A percentile compares a stretch with the other conserved stretches of the same genome.
Evolutionary conservation across 1,284 basidiomycete genomes (phyloP).

Genomic region (Volvariella surrecta): DNA sequence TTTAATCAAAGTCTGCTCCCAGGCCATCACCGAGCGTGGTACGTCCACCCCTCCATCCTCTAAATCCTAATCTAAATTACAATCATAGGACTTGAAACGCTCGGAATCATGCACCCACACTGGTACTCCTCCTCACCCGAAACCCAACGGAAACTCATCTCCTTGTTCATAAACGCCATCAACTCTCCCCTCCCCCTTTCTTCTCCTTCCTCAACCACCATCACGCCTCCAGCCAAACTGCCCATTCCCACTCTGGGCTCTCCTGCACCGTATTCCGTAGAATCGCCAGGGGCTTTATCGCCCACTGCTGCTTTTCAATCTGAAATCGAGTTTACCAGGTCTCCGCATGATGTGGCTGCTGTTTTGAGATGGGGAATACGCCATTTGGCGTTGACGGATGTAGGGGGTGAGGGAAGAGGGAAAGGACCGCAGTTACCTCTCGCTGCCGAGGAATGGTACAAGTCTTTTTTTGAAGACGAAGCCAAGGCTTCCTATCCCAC

Average conservation of each 20-base stretch:
- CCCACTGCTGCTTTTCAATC: conserved; percentile 44
- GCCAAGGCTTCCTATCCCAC: conserved; percentile 45
- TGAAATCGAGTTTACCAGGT: conserved; percentile 53
- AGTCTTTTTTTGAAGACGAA: conserved; percentile 49
- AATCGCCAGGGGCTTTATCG: no score
- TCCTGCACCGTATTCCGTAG: no score
- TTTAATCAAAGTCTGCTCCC: conserved; percentile 56
- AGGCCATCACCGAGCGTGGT: conserved; percentile 55
- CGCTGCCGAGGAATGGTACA: conserved; percentile 41
- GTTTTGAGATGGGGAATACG: conserved; percentile 74
- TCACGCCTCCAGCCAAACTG: no score
- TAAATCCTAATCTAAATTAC: conserved; percentile 5
- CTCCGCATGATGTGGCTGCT: conserved; percentile 66
- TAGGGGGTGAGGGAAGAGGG: conserved; percentile 53
- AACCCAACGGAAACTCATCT: conserved; percentile 59
- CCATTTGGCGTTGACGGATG: conserved; percentile 52
- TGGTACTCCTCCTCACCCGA: conserved; percentile 68
- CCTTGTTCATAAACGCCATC: conserved; percentile 41
- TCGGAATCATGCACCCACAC: conserved; percentile 74
- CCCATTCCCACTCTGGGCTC: conserved; percentile 29
- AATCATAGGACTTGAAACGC: conserved; percentile 56
- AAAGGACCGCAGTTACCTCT: no score
- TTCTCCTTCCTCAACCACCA: conserved; percentile 45
- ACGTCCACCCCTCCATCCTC: conserved; percentile 12
- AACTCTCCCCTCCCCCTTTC: conserved; percentile 15